These are phyloP conservation scores for Cryptococcus hybrid DNA, from an alignment of 1,284 basidiomycete genomes.

Conservation along the genomic window DNA sequence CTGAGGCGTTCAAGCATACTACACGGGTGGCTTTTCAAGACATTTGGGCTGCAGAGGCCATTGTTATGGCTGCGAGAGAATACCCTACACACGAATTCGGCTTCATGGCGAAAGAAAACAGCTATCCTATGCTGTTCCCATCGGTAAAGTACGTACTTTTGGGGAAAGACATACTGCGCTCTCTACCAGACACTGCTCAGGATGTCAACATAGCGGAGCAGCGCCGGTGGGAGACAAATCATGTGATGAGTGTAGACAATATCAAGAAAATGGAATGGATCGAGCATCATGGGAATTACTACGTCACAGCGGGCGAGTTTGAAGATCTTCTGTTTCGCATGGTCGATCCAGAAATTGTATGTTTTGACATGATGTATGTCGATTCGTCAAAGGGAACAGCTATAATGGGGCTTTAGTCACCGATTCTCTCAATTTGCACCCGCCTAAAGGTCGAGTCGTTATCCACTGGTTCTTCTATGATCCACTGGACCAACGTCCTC, in stretches of 20 bases:
- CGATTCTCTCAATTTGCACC: not conserved
- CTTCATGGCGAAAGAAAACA: constrained; percentile 2
- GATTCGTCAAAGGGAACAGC: not conserved
- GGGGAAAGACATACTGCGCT: not conserved
- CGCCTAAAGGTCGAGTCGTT: not conserved
- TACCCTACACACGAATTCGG: constrained; percentile 3
- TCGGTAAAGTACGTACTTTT: not conserved
- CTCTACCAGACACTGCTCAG: not conserved
- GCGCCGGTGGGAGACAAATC: not conserved
- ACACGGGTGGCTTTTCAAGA: not conserved
- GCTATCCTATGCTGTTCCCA: constrained; percentile 1
- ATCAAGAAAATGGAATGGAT: not conserved
- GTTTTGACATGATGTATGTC: constrained; percentile 1
- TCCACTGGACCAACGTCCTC: not conserved
- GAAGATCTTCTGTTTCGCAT: constrained; percentile 3
- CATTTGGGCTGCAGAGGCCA: constrained; percentile 3
- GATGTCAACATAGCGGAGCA: constrained; percentile 3
- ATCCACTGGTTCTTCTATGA: constrained; percentile 1
- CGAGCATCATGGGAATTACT: not conserved
- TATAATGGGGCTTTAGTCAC: not conserved
- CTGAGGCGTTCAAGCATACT: constrained; percentile 1
- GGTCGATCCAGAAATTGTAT: not conserved
- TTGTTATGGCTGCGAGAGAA: not conserved
- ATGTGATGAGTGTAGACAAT: not conserved
- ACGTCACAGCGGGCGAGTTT: constrained; percentile 4